Percentiles rank a stretch among this genome's conserved stretches.
Conservation (phyloP, 2,329 filamentous ascomycete species). For the Alternaria novae-zelandiae region DNA sequence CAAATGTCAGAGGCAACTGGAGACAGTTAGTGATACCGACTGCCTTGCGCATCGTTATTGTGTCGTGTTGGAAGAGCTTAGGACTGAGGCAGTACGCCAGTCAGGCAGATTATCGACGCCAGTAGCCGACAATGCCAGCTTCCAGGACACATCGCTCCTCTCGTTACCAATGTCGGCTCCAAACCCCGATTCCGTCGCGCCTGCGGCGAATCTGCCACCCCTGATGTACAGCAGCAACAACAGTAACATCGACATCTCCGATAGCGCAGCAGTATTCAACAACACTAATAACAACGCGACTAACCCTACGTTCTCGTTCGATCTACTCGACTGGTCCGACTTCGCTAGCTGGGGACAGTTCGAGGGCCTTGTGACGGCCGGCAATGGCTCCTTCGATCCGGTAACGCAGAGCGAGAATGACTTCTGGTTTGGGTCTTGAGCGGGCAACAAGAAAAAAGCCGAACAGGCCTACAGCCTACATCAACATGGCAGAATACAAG, state of each 20-base stretch:
- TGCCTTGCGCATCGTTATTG: conserved; percentile 55
- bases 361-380: conserved; percentile 46
- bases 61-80: conserved; percentile 61
- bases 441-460: neutral
- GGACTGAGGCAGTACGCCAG: conserved; percentile 50
- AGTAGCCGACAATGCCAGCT: neutral
- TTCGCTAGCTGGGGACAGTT: conserved; percentile 49
- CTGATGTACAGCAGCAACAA: neutral
- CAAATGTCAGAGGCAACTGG: conserved; percentile 51
- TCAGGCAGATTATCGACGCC: conserved; percentile 16
- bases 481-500: neutral
- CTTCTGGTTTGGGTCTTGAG: conserved; percentile 3
- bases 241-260: conserved; percentile 26
- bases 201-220: conserved; percentile 16
- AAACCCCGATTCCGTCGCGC: neutral
- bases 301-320: conserved; percentile 19
- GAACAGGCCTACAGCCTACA: neutral
- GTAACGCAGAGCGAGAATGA: conserved; percentile 27
- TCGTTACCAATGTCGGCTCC: neutral
- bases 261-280: conserved; percentile 20
- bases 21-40: conserved; percentile 39
- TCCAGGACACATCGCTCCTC: neutral
- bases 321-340: conserved; percentile 37
- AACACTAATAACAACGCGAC: neutral
- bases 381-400: conserved; percentile 42